phyloP scores from a whole-genome alignment of 225 moss, liverwort and hornwort genomes.

The Marchantia paleacea region DNA sequence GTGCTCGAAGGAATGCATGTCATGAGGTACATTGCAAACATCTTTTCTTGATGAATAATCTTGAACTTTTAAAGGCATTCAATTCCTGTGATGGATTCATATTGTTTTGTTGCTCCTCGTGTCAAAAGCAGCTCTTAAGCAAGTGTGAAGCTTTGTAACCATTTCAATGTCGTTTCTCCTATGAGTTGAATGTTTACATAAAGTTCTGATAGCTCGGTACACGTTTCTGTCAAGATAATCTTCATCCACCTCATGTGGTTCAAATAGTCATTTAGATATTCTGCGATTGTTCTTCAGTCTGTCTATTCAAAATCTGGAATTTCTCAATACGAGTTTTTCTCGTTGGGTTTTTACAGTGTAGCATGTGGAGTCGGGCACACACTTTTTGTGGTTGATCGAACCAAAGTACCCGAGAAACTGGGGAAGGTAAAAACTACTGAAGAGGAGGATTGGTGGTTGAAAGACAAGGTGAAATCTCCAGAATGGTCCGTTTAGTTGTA shows the following conservation, averaged over 20 bases:
- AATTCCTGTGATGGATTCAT: too few relatives aligned
- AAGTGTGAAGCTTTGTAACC: too few relatives aligned
- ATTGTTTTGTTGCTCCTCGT: too few relatives aligned
- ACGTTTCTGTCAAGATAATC: too few relatives aligned
- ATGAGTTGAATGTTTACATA: too few relatives aligned
- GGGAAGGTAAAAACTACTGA: conserved; percentile 32
- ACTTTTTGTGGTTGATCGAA: conserved; percentile 56
- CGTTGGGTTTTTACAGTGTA: conserved; percentile 50
- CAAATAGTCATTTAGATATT: too few relatives aligned
- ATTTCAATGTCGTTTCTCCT: too few relatives aligned
- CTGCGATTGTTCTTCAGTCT: too few relatives aligned
- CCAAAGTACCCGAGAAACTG: conserved; percentile 53
- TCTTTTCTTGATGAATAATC: not conserved
- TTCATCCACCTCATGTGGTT: too few relatives aligned
- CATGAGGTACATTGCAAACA: conserved; percentile 46
- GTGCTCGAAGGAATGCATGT: conserved; percentile 78
- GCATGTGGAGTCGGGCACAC: conserved; percentile 87
- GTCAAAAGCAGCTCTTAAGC: too few relatives aligned
- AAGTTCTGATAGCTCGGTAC: too few relatives aligned
- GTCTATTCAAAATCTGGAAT: not conserved
- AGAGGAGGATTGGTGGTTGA: not conserved
- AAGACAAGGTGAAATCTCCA: not conserved
- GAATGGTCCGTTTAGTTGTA: not conserved
- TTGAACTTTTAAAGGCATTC: too few relatives aligned
- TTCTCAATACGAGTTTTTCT: not conserved